A percentile compares a stretch with the other conserved stretches of the same genome.
Conservation (phyloP, 495 filamentous ascomycete genomes). For the Penicillium manginii region DNA sequence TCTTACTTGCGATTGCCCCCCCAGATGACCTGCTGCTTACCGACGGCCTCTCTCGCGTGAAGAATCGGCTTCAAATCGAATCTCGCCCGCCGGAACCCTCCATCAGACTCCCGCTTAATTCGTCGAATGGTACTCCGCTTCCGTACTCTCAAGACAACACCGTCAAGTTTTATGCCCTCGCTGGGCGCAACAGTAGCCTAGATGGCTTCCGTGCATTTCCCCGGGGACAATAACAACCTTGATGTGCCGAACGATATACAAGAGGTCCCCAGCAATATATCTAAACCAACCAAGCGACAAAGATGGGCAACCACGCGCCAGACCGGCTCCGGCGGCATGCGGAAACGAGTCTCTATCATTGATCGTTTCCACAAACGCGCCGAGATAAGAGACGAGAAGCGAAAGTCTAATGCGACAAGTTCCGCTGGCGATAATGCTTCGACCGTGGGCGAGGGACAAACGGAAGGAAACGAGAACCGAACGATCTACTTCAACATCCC, state of each 20-base stretch:
- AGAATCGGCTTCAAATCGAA: not conserved
- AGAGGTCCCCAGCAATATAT: conserved; percentile 52
- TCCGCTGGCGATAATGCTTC: conserved; percentile 42
- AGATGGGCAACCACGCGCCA: conserved; percentile 93
- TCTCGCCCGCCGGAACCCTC: conserved; percentile 19
- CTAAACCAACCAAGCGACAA: conserved; percentile 68
- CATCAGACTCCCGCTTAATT: conserved; percentile 28
- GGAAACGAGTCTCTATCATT: conserved; percentile 85
- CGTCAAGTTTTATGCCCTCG: conserved; percentile 34
- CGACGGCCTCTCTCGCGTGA: conserved; percentile 4
- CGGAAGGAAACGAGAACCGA: conserved; percentile 34
- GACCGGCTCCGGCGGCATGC: conserved; percentile 68
- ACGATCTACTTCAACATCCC: conserved; percentile 86
- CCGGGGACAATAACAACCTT: conserved; percentile 26
- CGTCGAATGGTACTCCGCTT: conserved; percentile 37
- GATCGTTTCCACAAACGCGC: conserved; percentile 71
- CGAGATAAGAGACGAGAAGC: conserved; percentile 64
- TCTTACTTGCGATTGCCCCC: not conserved
- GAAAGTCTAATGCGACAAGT: conserved; percentile 54
- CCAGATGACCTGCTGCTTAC: conserved; percentile 15
- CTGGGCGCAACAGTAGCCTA: conserved; percentile 35
- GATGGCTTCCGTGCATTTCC: conserved; percentile 44
- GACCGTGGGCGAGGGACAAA: conserved; percentile 42
- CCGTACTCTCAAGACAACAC: conserved; percentile 22
- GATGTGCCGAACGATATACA: conserved; percentile 30